Evolutionary conservation across 1,284 basidiomycete species (phyloP), one percentile per base, ranked within the genome.

Genomic region (Pseudozyma sp.): DNA sequence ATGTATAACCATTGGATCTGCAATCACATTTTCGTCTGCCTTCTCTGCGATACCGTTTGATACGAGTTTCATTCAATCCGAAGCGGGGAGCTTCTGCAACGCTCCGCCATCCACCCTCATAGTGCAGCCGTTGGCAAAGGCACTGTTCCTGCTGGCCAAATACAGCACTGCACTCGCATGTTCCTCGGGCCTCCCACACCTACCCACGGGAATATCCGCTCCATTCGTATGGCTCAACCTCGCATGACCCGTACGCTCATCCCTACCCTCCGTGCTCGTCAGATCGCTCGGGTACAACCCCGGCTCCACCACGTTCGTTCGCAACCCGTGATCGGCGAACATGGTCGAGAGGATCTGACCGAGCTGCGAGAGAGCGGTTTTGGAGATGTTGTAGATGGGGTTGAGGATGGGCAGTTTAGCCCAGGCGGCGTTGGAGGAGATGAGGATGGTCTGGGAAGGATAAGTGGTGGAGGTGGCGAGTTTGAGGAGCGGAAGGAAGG

Each of bases 331-430:
- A 10, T 74, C 56, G 46, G 51, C 52, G 30, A 77, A 68, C 54
- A 77, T 64, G 17, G 71, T 70, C 13, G 37, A 46, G 14, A 77
- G 51, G 31, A 77, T 75, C 24, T 73, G 58, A 13, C 67, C 68
- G 1, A 67, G 50, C 5, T 77, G 75, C 2, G 63, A 68, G 13
- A 73, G 47, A 13, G 75, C 62, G 9, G 75, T 66, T 58, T 77
- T 77, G 49, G 52, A 54, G 39, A 77, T 54, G 54, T 77, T 77
- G 65, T 77, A 77, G n/a, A 77, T 46, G 5, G 75, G 70, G 34
- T 77, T 77, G 40, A 77, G 52, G 60, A 77, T 75, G 33, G 69
- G 69, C 0, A 67, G 53, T 47, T 77, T 77, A n/a, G 58, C 24
- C 68, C 61, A 68, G 3, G 75, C 75, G 9, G 75, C 67, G 35